Conservation (phyloP, 495 filamentous ascomycete genomes). For the Rostrohypoxylon terebratum region DNA sequence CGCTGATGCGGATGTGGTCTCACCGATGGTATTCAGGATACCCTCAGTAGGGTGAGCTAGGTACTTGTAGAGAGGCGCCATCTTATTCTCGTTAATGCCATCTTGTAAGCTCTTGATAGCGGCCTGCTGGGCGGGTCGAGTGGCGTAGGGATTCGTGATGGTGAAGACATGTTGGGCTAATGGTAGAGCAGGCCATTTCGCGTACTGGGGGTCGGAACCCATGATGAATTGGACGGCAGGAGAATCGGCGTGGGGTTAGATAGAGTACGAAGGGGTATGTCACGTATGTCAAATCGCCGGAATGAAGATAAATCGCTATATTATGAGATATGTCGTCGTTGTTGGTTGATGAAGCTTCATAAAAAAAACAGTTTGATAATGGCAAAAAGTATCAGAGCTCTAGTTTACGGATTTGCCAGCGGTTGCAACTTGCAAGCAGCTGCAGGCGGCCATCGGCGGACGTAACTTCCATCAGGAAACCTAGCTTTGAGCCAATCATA, state of each 20-base stretch:
- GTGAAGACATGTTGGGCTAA: slow-evolving; percentile 98
- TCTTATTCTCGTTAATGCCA: slow-evolving; percentile 92
- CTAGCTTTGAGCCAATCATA: slow-evolving; percentile 39
- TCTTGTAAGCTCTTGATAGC: slow-evolving; percentile 88
- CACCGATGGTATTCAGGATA: slow-evolving; percentile 81
- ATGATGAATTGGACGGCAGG: slow-evolving; percentile 64
- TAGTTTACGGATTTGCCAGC: slow-evolving; percentile 22
- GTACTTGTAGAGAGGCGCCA: slow-evolving; percentile 96
- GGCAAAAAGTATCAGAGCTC: slow-evolving; percentile 14
- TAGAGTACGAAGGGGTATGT: not conserved
- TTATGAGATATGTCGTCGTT: slow-evolving; percentile 16
- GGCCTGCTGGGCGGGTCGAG: slow-evolving; percentile 72
- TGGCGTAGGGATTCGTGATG: slow-evolving; percentile 87
- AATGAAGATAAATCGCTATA: not conserved
- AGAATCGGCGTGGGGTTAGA: not conserved
- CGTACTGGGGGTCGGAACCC: slow-evolving; percentile 97
- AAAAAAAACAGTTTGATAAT: slow-evolving; percentile 5
- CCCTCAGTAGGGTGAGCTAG: slow-evolving; percentile 95
- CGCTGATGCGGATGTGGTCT: slow-evolving; percentile 68
- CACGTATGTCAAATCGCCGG: not conserved
- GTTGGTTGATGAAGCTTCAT: slow-evolving; percentile 32
- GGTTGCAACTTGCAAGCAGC: slow-evolving; percentile 35
- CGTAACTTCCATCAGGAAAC: slow-evolving; percentile 43
- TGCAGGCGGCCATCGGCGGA: slow-evolving; percentile 47
- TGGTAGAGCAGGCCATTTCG: slow-evolving; percentile 90